A percentile compares a stretch with the other conserved stretches of the same genome.
These are phyloP conservation scores for Biscutella laevigata DNA, from an alignment of 441 rosid species.

Conservation along the genomic window DNA sequence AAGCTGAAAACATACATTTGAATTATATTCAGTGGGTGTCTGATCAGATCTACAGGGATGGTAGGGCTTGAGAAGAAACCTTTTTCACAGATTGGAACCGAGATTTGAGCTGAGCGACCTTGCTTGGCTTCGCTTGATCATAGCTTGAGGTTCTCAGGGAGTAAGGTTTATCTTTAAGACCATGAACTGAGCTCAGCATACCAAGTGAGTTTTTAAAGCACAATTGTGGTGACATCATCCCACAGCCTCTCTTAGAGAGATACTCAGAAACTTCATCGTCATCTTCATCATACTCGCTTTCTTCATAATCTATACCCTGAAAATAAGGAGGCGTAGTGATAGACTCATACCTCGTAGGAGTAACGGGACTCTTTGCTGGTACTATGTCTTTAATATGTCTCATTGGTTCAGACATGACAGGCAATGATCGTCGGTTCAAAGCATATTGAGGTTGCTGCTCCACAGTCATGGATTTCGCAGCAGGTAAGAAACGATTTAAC, in stretches of 20 bases:
- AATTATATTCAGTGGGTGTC: background rate
- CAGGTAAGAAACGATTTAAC: conserved; percentile 89
- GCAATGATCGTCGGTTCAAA: conserved; percentile 39
- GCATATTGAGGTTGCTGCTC: conserved; percentile 48
- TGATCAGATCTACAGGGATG: background rate
- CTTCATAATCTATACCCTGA: conserved; percentile 21
- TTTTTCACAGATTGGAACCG: conserved; percentile 41
- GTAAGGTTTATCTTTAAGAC: conserved; percentile 40
- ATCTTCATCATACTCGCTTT: conserved; percentile 36
- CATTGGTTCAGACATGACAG: conserved; percentile 33
- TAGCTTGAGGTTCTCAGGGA: conserved; percentile 17
- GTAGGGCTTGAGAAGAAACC: conserved; percentile 28
- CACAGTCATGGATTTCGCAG: conserved; percentile 81
- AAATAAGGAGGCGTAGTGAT: conserved; percentile 30
- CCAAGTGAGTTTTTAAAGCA: conserved; percentile 57
- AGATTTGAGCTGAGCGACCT: conserved; percentile 37
- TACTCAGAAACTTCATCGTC: conserved; percentile 34
- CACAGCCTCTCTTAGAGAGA: conserved; percentile 59
- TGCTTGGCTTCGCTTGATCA: conserved; percentile 32
- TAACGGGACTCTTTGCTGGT: conserved; percentile 25
- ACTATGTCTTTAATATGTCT: conserved; percentile 33
- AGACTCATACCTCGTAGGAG: conserved; percentile 24
- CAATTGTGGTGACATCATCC: conserved; percentile 62
- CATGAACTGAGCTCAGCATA: conserved; percentile 60
- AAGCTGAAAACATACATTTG: conserved; percentile 31